These are phyloP conservation scores for Sesbania bispinosa DNA, from an alignment of 306 rosid species.

Conservation along the genomic window DNA sequence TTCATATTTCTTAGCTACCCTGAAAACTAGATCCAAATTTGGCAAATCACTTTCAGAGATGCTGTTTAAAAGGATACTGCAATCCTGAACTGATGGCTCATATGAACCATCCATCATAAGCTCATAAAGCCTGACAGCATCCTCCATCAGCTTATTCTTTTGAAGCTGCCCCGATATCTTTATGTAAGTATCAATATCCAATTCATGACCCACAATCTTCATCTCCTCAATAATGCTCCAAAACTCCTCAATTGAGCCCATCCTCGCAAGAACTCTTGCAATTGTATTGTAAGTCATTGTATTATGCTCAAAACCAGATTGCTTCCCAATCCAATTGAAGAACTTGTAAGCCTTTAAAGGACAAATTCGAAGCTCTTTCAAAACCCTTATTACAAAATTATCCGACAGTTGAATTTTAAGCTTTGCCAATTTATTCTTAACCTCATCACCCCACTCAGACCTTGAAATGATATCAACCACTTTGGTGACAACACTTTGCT, in stretches of 20 bases:
- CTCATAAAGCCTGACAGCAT: constrained; percentile 88
- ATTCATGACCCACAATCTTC: constrained; percentile 51
- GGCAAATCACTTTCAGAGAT: constrained; percentile 46
- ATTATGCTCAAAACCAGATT: constrained; percentile 48
- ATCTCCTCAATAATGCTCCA: constrained; percentile 71
- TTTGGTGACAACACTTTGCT: constrained; percentile 47
- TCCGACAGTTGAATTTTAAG: constrained; percentile 48
- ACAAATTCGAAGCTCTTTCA: constrained; percentile 53
- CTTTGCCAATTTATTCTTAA: constrained; percentile 44
- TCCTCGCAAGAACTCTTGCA: constrained; percentile 61
- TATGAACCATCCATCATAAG: constrained; percentile 86
- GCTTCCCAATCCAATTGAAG: constrained; percentile 60
- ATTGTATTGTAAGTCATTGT: constrained; percentile 66
- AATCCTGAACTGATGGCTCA: constrained; percentile 62
- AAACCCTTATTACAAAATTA: constrained; percentile 51
- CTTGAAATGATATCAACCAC: constrained; percentile 49
- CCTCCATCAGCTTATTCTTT: constrained; percentile 63
- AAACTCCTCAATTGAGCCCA: constrained; percentile 55
- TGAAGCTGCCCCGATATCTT: constrained; percentile 70
- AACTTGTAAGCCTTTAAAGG: constrained; percentile 58
- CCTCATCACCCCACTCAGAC: constrained; percentile 57
- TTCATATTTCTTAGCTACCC: constrained; percentile 68
- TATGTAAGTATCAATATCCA: constrained; percentile 76
- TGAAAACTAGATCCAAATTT: constrained; percentile 52
- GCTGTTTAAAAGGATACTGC: constrained; percentile 47